phyloP scores from a whole-genome alignment of 2,329 filamentous ascomycete species.

The Calcarisporium arbuscula region DNA sequence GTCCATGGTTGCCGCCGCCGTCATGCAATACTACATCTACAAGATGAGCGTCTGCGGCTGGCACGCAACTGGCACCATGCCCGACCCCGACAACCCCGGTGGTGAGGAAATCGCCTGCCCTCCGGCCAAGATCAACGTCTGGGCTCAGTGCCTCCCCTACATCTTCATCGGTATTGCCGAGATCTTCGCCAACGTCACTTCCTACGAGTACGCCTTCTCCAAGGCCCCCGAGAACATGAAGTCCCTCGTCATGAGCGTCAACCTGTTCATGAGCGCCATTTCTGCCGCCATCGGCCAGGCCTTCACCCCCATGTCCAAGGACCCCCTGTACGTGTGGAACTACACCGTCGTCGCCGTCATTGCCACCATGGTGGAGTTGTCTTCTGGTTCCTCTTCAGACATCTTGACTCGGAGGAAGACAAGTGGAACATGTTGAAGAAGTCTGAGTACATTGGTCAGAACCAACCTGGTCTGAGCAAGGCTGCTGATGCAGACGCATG shows the following conservation, averaged over 20 bases:
- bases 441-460: conserved; percentile 34
- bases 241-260: conserved; percentile 64
- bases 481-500: conserved; percentile 5
- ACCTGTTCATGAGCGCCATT: conserved; percentile 65
- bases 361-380: conserved; percentile 54
- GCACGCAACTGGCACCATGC: conserved; percentile 33
- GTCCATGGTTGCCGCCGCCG: conserved; percentile 52
- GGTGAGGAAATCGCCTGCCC: conserved; percentile 38
- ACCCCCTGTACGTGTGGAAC: conserved; percentile 67
- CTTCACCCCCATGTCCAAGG: conserved; percentile 52
- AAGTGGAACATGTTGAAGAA: conserved; percentile 55
- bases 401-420: conserved; percentile 64
- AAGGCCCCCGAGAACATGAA: conserved; percentile 78
- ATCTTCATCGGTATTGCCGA: conserved; percentile 46
- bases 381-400: conserved; percentile 64
- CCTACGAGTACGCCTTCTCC: conserved; percentile 70
- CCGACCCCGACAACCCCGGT: no score
- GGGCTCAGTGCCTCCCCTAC: conserved; percentile 48
- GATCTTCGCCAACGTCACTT: conserved; percentile 50
- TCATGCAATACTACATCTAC: conserved; percentile 60
- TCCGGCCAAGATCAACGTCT: conserved; percentile 58
- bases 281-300: conserved; percentile 66
- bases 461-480: conserved; percentile 27
- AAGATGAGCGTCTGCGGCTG: conserved; percentile 53
- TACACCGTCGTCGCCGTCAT: conserved; percentile 59